Percentiles rank a stretch among this genome's conserved stretches.
Evolutionary conservation across 2,329 filamentous ascomycete genomes (phyloP).

Genomic region (Tricladium varicosporioides): DNA sequence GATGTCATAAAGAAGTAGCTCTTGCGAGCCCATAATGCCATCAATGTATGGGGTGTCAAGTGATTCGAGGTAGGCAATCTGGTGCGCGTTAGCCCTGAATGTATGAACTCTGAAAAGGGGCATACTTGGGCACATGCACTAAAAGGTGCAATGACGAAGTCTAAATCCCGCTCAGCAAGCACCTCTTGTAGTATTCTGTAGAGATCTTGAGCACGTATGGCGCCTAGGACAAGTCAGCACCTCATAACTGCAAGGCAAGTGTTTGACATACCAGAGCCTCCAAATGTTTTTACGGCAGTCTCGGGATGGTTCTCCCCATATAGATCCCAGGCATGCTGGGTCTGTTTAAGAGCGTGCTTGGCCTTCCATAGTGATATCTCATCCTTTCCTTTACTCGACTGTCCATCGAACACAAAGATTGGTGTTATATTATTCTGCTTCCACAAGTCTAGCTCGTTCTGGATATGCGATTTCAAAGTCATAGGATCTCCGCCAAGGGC

Average conservation of each 20-base stretch:
- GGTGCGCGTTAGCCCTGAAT: conserved; percentile 22
- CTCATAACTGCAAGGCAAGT: neutral
- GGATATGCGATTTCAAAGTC: conserved; percentile 72
- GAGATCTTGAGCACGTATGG: conserved; percentile 68
- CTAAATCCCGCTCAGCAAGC: conserved; percentile 64
- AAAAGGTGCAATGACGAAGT: conserved; percentile 83
- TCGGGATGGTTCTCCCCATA: conserved; percentile 81
- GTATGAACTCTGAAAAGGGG: conserved; percentile 9
- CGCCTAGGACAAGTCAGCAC: conserved; percentile 51
- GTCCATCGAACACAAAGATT: conserved; percentile 88
- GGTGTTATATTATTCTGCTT: conserved; percentile 69
- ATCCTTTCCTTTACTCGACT: conserved; percentile 75
- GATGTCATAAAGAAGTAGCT: conserved; percentile 82
- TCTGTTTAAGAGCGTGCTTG: conserved; percentile 65
- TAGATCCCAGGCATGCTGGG: conserved; percentile 78
- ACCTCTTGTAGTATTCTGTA: conserved; percentile 75
- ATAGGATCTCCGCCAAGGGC: conserved; percentile 87
- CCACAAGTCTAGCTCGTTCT: conserved; percentile 73
- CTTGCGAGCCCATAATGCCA: conserved; percentile 79
- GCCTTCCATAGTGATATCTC: conserved; percentile 64
- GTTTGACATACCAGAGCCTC: conserved; percentile 64
- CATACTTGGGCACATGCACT: conserved; percentile 82
- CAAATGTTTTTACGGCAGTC: conserved; percentile 83
- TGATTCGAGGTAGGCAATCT: conserved; percentile 78
- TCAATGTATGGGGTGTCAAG: conserved; percentile 66